Evolutionary conservation across 768 basidiomycete species (phyloP).

Genomic region (Tulasnella sp.): DNA sequence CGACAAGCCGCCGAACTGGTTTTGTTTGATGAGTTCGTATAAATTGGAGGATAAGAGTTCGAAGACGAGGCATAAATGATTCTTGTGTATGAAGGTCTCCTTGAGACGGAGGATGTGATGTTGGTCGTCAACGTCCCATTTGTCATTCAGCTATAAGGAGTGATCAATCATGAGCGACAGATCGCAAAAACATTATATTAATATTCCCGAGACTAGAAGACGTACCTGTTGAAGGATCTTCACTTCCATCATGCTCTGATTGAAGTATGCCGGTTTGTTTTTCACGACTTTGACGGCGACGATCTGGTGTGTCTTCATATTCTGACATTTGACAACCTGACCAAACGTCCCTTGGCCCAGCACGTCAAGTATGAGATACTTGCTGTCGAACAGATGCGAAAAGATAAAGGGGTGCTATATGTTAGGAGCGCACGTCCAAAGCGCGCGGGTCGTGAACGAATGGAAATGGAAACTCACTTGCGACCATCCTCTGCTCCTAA

Average conservation of each 20-base stretch:
- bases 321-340: constrained; percentile 99
- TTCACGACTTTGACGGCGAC: constrained; percentile 99
- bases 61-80: constrained; percentile 94
- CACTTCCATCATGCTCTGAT: constrained; percentile 99
- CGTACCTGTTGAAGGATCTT: constrained; percentile 90
- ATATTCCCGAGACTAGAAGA: constrained; percentile 18
- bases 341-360: constrained; percentile 98
- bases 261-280: constrained; percentile 99
- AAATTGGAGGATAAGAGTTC: constrained; percentile 94
- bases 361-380: constrained; percentile 95
- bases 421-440: neutral
- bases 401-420: neutral
- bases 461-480: constrained; percentile 52
- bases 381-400: constrained; percentile 27
- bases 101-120: constrained; percentile 93
- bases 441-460: neutral
- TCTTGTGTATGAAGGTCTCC: constrained; percentile 94
- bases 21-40: constrained; percentile 99
- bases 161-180: neutral
- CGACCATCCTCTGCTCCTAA: constrained; percentile 89
- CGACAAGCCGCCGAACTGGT: constrained; percentile 94
- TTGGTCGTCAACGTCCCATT: constrained; percentile 86
- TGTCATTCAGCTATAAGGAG: constrained; percentile 69
- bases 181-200: neutral
- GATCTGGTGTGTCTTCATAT: constrained; percentile 98